A percentile compares a stretch with the other conserved stretches of the same genome.
These are phyloP conservation scores for Saccharum hybrid DNA, from an alignment of 202 grass and related monocot genomes.

Conservation along the genomic window DNA sequence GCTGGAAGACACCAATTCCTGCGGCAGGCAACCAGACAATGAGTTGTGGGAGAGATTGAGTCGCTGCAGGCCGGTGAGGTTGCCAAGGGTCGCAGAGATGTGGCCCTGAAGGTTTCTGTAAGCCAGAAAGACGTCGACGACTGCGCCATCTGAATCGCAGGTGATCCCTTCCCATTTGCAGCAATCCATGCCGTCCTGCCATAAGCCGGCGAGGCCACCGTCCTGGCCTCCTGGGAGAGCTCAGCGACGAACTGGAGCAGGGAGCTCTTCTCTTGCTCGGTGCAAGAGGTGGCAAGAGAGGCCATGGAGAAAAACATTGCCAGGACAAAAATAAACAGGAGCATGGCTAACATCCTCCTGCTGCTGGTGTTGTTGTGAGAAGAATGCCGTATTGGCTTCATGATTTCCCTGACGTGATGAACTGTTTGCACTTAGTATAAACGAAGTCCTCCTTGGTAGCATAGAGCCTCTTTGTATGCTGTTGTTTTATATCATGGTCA, in stretches of 20 bases:
- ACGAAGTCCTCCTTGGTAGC: no score
- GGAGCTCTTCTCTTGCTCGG: neutral
- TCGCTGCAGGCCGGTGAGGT: constrained; percentile 38
- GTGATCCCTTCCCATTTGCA: constrained; percentile 58
- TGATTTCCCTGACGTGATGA: no score
- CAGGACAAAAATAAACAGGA: no score
- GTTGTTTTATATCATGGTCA: no score
- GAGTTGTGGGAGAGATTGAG: constrained; percentile 51
- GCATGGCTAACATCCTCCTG: no score
- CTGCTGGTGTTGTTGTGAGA: no score
- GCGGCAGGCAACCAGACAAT: neutral
- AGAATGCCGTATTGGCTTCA: no score
- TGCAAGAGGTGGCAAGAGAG: neutral
- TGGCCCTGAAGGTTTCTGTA: constrained; percentile 29
- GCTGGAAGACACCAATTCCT: no score
- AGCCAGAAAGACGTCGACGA: constrained; percentile 40
- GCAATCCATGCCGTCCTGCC: constrained; percentile 21
- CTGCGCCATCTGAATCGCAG: neutral
- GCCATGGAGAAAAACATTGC: no score
- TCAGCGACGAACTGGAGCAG: neutral
- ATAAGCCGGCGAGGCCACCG: neutral
- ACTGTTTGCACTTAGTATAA: no score
- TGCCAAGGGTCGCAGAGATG: constrained; percentile 44
- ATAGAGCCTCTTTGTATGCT: no score
- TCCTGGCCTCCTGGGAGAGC: neutral